These are phyloP conservation scores for Entomortierella lignicola DNA, from an alignment of 192 early-diverging fungal genomes.

Conservation along the genomic window DNA sequence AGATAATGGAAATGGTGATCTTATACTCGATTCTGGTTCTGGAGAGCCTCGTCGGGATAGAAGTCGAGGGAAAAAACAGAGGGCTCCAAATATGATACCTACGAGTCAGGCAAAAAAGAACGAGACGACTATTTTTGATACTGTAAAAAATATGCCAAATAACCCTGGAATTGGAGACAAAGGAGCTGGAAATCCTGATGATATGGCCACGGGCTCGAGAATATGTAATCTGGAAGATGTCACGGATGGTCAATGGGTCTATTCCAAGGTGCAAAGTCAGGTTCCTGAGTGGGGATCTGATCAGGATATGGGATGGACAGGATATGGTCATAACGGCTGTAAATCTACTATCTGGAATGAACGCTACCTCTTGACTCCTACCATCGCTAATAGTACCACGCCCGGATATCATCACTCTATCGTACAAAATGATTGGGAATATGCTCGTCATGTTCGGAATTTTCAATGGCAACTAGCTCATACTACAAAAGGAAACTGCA, in stretches of 20 bases:
- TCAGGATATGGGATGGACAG: slow-evolving; percentile 39
- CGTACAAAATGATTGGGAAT: slow-evolving; percentile 7
- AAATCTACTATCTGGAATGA: slow-evolving; percentile 49
- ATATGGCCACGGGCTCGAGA: neutral
- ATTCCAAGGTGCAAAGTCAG: neutral
- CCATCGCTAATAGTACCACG: neutral
- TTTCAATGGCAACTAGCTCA: slow-evolving; percentile 18
- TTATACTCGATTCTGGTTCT: neutral
- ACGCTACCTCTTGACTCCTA: slow-evolving; percentile 42
- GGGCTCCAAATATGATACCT: neutral
- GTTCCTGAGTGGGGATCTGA: neutral
- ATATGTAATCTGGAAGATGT: slow-evolving; percentile 41
- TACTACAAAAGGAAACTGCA: slow-evolving; percentile 11
- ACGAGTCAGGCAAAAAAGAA: neutral
- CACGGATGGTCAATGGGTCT: slow-evolving; percentile 23
- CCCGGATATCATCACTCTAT: neutral
- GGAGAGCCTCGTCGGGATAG: slow-evolving; percentile 16
- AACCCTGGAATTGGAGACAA: neutral
- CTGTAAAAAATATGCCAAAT: neutral
- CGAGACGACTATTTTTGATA: neutral
- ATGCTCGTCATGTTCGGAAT: slow-evolving; percentile 11
- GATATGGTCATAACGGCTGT: slow-evolving; percentile 37
- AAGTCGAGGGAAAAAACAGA: slow-evolving; percentile 24
- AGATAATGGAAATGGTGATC: neutral
- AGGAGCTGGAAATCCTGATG: neutral